phyloP scores from a whole-genome alignment of 2,329 filamentous ascomycete species.

The Emmonsiellopsis sp. region DNA sequence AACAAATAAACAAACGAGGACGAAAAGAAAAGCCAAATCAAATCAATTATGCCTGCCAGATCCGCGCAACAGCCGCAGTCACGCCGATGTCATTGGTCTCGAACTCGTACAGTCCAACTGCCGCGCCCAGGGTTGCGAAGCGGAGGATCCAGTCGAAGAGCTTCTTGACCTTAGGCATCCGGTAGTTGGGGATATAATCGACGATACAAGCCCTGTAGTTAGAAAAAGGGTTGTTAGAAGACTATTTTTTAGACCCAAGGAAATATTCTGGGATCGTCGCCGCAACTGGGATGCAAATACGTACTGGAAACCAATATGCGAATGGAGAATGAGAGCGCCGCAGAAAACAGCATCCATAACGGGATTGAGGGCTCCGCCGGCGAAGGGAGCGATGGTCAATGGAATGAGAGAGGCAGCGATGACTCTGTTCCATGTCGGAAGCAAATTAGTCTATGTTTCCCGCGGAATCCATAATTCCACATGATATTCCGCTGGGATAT shows the following conservation, averaged over 20 bases:
- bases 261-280: not conserved
- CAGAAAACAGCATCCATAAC: constrained; percentile 78
- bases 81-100: constrained; percentile 97
- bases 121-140: constrained; percentile 66
- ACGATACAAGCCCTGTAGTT: constrained; percentile 56
- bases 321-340: constrained; percentile 76
- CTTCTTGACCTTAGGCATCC: constrained; percentile 58
- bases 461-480: not conserved
- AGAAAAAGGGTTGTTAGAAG: not conserved
- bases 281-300: constrained; percentile 16
- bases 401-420: constrained; percentile 75
- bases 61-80: constrained; percentile 75
- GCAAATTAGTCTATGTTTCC: not conserved
- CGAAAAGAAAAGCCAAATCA: constrained; percentile 17
- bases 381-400: constrained; percentile 82
- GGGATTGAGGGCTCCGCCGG: constrained; percentile 83
- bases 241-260: not conserved
- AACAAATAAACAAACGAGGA: not conserved
- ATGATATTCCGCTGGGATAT: not conserved
- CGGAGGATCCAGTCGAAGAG: constrained; percentile 71
- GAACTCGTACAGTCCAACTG: constrained; percentile 90
- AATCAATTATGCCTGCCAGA: constrained; percentile 64
- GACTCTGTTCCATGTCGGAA: constrained; percentile 41
- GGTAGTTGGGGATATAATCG: constrained; percentile 76
- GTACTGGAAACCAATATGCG: constrained; percentile 87